Conservation (phyloP, 441 rosid genomes). For the Dalechampia spathulata region DNA sequence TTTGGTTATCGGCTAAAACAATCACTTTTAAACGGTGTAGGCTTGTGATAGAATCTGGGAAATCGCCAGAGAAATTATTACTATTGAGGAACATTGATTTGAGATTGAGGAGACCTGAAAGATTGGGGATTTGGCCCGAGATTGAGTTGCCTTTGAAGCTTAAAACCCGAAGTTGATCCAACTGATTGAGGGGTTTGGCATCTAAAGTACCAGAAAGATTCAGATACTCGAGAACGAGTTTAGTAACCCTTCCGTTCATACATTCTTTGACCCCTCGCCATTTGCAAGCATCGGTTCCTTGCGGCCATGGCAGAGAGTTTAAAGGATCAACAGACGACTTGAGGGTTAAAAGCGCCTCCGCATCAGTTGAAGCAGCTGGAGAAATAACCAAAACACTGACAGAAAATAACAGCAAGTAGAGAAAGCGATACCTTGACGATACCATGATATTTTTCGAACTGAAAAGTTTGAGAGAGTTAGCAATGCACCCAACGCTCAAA, state of each 20-base stretch:
- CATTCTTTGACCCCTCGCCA: slow-evolving; percentile 80
- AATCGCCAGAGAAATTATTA: slow-evolving; percentile 62
- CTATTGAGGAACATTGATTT: slow-evolving; percentile 58
- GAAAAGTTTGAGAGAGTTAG: too few relatives aligned
- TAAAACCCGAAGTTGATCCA: slow-evolving; percentile 75
- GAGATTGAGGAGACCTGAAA: slow-evolving; percentile 58
- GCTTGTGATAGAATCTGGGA: slow-evolving; percentile 49
- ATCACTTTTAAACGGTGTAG: slow-evolving; percentile 67
- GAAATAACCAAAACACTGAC: slow-evolving; percentile 26
- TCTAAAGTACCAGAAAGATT: slow-evolving; percentile 58
- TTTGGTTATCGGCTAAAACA: slow-evolving; percentile 38
- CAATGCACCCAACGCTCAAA: too few relatives aligned
- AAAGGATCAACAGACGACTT: slow-evolving; percentile 66
- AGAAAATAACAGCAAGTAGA: slow-evolving; percentile 20
- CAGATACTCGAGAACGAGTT: slow-evolving; percentile 64
- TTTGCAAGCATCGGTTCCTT: slow-evolving; percentile 49
- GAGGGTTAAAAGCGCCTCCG: slow-evolving; percentile 51
- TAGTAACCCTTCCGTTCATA: slow-evolving; percentile 61
- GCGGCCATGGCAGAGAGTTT: slow-evolving; percentile 46
- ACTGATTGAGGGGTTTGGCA: slow-evolving; percentile 34
- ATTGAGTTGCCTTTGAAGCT: slow-evolving; percentile 79
- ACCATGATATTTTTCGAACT: slow-evolving; percentile 21
- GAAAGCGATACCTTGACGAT: slow-evolving; percentile 23
- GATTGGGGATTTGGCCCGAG: slow-evolving; percentile 60
- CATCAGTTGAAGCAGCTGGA: slow-evolving; percentile 52